Conservation (phyloP, 2,329 filamentous ascomycete species). For the Knoxdaviesia capensis region DNA sequence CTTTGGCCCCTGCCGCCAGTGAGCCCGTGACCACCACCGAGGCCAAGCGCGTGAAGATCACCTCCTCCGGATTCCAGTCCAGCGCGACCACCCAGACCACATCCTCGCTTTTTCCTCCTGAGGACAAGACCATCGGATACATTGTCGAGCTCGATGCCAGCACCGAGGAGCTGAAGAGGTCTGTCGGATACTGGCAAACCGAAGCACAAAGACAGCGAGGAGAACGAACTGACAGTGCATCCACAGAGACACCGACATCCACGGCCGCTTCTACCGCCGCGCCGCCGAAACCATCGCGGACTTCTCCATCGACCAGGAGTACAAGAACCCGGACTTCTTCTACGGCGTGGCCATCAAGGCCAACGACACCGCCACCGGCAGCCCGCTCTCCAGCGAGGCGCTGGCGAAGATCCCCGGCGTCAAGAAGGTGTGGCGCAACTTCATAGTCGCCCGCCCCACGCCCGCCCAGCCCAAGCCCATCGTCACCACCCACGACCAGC, state of each 20-base stretch:
- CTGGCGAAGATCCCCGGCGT: conserved; percentile 5
- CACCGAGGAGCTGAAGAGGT: too few species aligned
- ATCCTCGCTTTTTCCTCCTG: too few species aligned
- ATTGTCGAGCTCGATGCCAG: too few species aligned
- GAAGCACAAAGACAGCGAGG: too few species aligned
- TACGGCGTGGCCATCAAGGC: conserved; percentile 6
- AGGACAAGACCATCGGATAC: too few species aligned
- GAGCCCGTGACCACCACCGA: too few species aligned
- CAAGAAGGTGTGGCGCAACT: conserved; percentile 6
- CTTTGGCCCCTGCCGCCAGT: too few species aligned
- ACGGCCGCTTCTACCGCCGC: conserved; percentile 3
- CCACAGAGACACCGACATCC: background rate
- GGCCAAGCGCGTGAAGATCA: too few species aligned
- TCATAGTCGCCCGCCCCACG: conserved; percentile 3
- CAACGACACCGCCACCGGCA: conserved; percentile 1
- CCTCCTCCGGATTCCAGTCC: too few species aligned
- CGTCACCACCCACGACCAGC: conserved; percentile 10
- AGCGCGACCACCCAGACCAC: too few species aligned
- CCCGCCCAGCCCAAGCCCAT: conserved; percentile 8
- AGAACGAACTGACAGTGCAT: background rate
- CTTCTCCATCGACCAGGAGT: conserved; percentile 4
- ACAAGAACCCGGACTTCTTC: conserved; percentile 5
- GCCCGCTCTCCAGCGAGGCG: background rate
- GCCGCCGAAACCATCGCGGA: conserved; percentile 2
- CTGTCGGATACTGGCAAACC: too few species aligned